These are phyloP conservation scores for Solanum sitiens DNA, from an alignment of 257 asterid genomes.

Conservation along the genomic window DNA sequence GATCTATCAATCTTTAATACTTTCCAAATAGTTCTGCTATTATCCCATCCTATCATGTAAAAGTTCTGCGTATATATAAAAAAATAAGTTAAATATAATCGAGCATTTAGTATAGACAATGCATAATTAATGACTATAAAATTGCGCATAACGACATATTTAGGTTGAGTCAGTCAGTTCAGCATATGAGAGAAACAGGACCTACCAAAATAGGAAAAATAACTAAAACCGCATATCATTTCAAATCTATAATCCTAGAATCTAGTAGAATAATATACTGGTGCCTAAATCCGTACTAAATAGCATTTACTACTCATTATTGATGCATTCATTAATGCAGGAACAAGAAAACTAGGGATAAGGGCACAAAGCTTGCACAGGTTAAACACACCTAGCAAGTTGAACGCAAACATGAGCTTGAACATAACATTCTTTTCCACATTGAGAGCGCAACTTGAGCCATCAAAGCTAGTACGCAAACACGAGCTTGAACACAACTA, in stretches of 20 bases:
- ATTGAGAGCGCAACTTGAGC: background rate
- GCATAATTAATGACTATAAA: background rate
- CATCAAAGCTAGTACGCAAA: too few species aligned
- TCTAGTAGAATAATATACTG: background rate
- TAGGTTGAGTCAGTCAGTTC: background rate
- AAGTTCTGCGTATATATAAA: slow-evolving; percentile 38
- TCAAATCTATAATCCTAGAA: background rate
- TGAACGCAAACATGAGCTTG: background rate
- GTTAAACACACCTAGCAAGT: background rate
- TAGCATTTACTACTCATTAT: background rate
- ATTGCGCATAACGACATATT: background rate
- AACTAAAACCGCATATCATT: background rate
- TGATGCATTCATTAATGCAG: background rate
- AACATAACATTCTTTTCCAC: background rate
- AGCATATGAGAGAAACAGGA: background rate
- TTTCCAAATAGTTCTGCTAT: slow-evolving; percentile 58
- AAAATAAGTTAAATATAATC: background rate
- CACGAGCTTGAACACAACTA: background rate
- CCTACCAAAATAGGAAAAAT: background rate
- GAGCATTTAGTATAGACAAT: background rate
- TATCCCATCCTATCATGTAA: slow-evolving; percentile 77
- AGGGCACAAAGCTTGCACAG: background rate
- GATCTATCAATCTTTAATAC: slow-evolving; percentile 72
- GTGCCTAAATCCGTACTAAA: background rate
- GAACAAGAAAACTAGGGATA: background rate